Evolutionary conservation across 73 alveolate genomes (phyloP), one percentile per base, ranked within the genome.

Genomic region (Blepharisma japonicum): DNA sequence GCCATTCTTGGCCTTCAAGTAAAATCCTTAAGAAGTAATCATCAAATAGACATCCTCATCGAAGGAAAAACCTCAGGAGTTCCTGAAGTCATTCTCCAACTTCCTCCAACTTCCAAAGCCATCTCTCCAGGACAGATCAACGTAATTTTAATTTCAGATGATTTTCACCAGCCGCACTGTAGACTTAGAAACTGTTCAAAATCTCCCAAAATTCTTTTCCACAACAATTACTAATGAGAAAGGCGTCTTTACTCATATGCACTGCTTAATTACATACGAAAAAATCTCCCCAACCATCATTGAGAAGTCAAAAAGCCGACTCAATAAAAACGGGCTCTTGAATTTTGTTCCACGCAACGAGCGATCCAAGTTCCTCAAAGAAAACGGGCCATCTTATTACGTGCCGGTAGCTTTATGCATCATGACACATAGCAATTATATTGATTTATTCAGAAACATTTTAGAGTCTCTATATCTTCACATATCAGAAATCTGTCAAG

Each of bases 71-170:
- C 39, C n/a, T 61, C 74, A 14, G 74, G 47, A 9, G 47, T 39
- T 61, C 74, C 74, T 61, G 74, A 61, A 61, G 74, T 61, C 39
- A n/a, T 61, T 61, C 18, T 61, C 3, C 74, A 61, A 25, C 14
- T 61, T 14, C 74, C 74, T 61, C 74, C 74, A 20, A 14, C 47
- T 1, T 39, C 74, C 11, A n/a, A 25, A 25, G 74, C 23, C 18
- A 61, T 61, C 4, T 20, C 74, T 20, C 23, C 74, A 20, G 47
- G 23, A 0, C 47, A 61, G 23, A n/a, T 61, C 14, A 39, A 61
- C 47, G 74, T 61, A 61, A 61, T n/a, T 8, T 11, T 14, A 18
- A 61, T 25, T 61, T 61, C 42, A 61, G 74, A 61, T 61, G 74
- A 61, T 61, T 25, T 61, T 61, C 74, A 61, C 74, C 23, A 39